Evolutionary conservation across 176 grass and related monocot species (phyloP).

Genomic region (Bonia amplexicaulis): DNA sequence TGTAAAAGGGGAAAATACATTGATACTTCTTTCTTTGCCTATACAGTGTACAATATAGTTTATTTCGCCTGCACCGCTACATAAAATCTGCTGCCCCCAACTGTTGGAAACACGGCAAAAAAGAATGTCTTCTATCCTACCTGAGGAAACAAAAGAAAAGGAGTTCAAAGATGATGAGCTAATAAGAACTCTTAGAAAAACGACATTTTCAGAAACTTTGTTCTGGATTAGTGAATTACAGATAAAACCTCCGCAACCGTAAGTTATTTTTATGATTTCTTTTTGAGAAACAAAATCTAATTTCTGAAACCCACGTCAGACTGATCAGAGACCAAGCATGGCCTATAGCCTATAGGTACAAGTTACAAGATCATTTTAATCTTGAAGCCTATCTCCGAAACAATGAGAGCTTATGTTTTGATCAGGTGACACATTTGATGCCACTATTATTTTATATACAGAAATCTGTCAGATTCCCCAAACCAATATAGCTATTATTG

Average conservation of each 20-base stretch:
- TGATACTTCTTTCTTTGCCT: slow-evolving; percentile 46
- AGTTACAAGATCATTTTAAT: background rate
- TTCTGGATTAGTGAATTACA: background rate
- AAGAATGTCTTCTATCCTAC: slow-evolving; percentile 35
- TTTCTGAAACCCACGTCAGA: background rate
- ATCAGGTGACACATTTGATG: slow-evolving; percentile 1
- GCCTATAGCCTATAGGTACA: background rate
- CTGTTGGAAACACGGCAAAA: slow-evolving; percentile 23
- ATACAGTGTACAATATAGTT: slow-evolving; percentile 54
- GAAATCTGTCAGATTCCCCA: background rate
- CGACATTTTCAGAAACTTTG: background rate
- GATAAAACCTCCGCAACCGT: background rate
- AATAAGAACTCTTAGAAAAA: background rate
- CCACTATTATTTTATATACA: background rate
- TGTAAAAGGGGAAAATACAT: slow-evolving; percentile 24
- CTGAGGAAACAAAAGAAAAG: slow-evolving; percentile 25
- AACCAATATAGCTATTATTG: background rate
- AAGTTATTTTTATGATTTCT: background rate
- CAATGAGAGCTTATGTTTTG: background rate
- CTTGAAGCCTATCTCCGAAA: background rate
- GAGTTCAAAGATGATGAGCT: background rate
- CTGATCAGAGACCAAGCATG: background rate
- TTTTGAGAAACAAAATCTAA: background rate
- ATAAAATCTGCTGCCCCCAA: slow-evolving; percentile 31
- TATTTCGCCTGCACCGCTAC: slow-evolving; percentile 33